A percentile compares a stretch with the other conserved stretches of the same genome.
Evolutionary conservation across 371 early-diverging fungal genomes (phyloP).

Genomic region (Mycotypha africana): DNA sequence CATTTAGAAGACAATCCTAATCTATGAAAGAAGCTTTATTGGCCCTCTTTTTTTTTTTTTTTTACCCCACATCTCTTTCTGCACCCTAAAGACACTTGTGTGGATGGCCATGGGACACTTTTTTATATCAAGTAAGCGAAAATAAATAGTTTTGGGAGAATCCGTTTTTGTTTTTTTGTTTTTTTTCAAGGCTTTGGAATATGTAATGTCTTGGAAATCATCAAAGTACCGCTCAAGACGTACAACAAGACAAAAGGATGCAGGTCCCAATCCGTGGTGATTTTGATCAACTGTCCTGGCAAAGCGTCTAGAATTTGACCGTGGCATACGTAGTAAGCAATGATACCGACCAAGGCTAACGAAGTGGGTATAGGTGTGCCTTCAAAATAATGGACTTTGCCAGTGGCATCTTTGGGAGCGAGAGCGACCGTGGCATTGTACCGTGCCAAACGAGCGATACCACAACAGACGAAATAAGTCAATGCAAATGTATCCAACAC

Average conservation of each 20-base stretch:
- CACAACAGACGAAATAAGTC: constrained; percentile 85
- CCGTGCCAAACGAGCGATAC: constrained; percentile 83
- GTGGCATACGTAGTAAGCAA: constrained; percentile 62
- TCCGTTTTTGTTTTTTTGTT: no score
- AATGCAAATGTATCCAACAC: constrained; percentile 72
- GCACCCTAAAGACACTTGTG: no score
- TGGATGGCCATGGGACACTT: no score
- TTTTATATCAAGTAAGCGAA: no score
- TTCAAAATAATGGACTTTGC: constrained; percentile 82
- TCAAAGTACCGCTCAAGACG: constrained; percentile 72
- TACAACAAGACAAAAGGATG: constrained; percentile 78
- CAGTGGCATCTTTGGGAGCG: constrained; percentile 67
- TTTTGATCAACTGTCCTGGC: constrained; percentile 37
- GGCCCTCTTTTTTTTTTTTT: no score
- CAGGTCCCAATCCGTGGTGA: constrained; percentile 46
- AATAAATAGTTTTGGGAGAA: no score
- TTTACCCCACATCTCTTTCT: no score
- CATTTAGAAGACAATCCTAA: no score
- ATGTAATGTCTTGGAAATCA: constrained; percentile 71
- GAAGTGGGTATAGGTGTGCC: constrained; percentile 90
- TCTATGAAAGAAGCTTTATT: no score
- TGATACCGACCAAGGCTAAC: constrained; percentile 57
- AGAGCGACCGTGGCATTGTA: constrained; percentile 86
- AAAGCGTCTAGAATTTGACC: constrained; percentile 48
- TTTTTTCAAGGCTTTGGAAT: constrained; percentile 55